Conservation (phyloP, 2,329 filamentous ascomycete species). For the Aspergillus sp. region DNA sequence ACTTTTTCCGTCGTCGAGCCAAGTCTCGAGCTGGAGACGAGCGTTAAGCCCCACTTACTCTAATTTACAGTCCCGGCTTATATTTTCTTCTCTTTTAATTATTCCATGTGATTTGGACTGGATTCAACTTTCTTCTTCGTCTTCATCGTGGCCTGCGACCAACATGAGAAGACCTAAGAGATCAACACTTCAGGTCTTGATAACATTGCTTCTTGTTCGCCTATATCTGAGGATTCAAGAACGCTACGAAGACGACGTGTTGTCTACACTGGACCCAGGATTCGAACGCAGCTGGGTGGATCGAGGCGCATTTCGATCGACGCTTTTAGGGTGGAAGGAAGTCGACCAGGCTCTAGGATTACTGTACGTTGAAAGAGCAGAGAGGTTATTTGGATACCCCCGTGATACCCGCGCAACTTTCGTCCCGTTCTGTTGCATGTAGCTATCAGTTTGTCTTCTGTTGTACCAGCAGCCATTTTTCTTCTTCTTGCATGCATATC, state of each 20-base stretch:
- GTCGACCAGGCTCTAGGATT: conserved; percentile 20
- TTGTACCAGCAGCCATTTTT: conserved; percentile 25
- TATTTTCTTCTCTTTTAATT: conserved; percentile 15
- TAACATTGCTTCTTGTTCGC: conserved; percentile 13
- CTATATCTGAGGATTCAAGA: conserved; percentile 12
- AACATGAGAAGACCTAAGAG: conserved; percentile 10
- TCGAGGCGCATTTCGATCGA: conserved; percentile 11
- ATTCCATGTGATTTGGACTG: conserved; percentile 12
- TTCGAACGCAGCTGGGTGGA: conserved; percentile 4
- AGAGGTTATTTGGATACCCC: conserved; percentile 40
- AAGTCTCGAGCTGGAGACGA: conserved; percentile 63
- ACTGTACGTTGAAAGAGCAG: conserved; percentile 28
- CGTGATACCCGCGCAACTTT: conserved; percentile 41
- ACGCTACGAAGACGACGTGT: conserved; percentile 9
- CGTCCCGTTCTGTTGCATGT: conserved; percentile 32
- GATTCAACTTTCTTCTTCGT: conserved; percentile 15
- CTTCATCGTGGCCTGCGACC: conserved; percentile 6
- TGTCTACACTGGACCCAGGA: conserved; percentile 6
- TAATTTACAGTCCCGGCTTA: conserved; percentile 11
- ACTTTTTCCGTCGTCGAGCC: conserved; percentile 89
- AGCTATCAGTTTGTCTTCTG: conserved; percentile 36
- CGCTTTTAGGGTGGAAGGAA: conserved; percentile 18
- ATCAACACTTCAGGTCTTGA: conserved; percentile 13
- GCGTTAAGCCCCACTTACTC: conserved; percentile 24
- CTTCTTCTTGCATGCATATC: conserved; percentile 29